Base-by-base conservation (phyloP, 805 yeast genomes). In the Vanderwaltozyma polyspora region DNA sequence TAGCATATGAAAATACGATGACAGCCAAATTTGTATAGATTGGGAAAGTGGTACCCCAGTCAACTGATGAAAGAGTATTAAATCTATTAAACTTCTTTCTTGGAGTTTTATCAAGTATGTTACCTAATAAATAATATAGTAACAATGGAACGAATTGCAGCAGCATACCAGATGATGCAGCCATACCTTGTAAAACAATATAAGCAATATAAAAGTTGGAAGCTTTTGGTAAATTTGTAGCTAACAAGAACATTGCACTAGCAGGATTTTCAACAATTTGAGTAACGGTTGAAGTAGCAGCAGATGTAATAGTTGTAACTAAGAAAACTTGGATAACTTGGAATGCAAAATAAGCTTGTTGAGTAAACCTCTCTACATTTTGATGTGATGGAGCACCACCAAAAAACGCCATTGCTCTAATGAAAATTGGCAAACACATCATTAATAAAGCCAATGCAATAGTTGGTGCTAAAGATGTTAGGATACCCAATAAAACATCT, bases 21-120 rank as follows among this genome's bases (percentile, higher is more conserved):
- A 78, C 77, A 4, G 78, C 78, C 57, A 81, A 68, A 52, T 74
- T 77, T 40, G 82, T 72, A 53, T 76, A 79, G 4, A 74, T 64
- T n/a, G 93, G 91, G 65, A 77, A 81, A 5, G 71, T 60, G 1
- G 89, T 79, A 38, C 93, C 93, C 83, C 85, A 81, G 9, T 65
- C 57, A 52, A 71, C 64, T 2, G 69, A 40, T 8, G 74, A 68
- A 41, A 81, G 61, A 3, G 59, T 63, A 15, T 64, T 59, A 56
- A 73, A 81, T 52, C 89, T 67, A 9, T 42, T 57, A 69, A 70
- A 76, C 52, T 76, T 77, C 62, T 77, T 76, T 54, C 89, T 67
- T 23, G 78, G 73, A 2, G 89, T 76, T 6, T 51, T 55, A 49
- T 81, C 91, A 13, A 79, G 59, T 9, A 73, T 16, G 7, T 47